Evolutionary conservation across 2,329 filamentous ascomycete genomes (phyloP).

Genomic region (Diaporthe destruens): DNA sequence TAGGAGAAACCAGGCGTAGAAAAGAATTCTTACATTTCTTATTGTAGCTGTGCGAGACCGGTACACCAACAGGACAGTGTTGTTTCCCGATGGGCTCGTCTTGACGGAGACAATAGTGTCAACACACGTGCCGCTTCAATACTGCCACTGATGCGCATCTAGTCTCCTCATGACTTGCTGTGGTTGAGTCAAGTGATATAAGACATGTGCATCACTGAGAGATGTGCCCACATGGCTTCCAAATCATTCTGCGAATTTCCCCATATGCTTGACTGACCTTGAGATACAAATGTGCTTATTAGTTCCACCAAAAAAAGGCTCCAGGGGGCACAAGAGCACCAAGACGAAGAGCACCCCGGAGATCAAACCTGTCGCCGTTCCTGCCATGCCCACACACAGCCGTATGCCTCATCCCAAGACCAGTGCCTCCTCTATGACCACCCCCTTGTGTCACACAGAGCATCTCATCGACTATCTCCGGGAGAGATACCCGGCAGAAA

Average conservation of each 20-base stretch:
- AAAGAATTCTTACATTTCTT: not conserved
- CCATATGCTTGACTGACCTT: not conserved
- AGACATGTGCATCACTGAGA: not conserved
- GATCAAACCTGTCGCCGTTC: not conserved
- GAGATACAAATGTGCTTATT: constrained; percentile 26
- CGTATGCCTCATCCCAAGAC: not conserved
- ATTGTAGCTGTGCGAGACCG: not conserved
- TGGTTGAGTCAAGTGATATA: not conserved
- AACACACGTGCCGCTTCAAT: not conserved
- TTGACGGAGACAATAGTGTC: not conserved
- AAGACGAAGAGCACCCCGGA: not conserved
- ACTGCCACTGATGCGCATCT: not conserved
- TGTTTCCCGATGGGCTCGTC: not conserved
- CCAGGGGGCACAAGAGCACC: not conserved
- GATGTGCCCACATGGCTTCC: too few species aligned
- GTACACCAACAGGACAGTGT: constrained; percentile 9
- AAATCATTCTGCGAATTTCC: not conserved
- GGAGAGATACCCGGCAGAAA: not conserved
- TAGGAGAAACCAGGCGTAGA: too few species aligned
- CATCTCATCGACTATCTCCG: constrained; percentile 10
- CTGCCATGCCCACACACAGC: constrained; percentile 3
- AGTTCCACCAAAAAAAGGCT: constrained; percentile 3
- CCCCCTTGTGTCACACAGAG: not conserved
- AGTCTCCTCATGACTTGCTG: not conserved
- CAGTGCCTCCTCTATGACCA: not conserved